A percentile compares a stretch with the other conserved stretches of the same genome.
These are phyloP conservation scores for Apiospora marii DNA, from an alignment of 2,329 filamentous ascomycete genomes.

Conservation along the genomic window DNA sequence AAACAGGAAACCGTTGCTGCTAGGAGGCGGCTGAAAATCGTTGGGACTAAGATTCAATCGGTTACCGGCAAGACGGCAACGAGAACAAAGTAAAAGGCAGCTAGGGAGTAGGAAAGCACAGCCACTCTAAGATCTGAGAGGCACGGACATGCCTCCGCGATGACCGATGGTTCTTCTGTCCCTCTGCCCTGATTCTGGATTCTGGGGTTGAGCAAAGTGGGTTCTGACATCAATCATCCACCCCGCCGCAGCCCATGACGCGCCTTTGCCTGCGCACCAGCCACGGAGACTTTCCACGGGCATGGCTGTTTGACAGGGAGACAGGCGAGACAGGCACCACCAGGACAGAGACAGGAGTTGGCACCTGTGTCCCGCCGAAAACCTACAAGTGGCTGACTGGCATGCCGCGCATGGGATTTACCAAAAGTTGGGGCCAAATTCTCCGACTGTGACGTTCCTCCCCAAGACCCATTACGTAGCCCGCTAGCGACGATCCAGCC, in stretches of 20 bases:
- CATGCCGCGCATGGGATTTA: background rate
- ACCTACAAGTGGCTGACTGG: background rate
- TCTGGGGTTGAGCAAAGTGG: slow-evolving; percentile 18
- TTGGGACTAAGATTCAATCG: background rate
- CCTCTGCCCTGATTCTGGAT: slow-evolving; percentile 14
- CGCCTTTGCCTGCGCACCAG: background rate
- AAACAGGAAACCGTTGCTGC: slow-evolving; percentile 19
- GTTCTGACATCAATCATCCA: slow-evolving; percentile 18
- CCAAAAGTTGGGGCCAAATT: background rate
- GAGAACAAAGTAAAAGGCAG: background rate
- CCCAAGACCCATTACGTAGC: slow-evolving; percentile 17
- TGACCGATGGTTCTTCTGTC: background rate
- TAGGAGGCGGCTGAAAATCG: background rate
- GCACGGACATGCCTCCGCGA: background rate
- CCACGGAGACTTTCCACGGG: background rate
- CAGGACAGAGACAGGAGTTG: no score
- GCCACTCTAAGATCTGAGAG: background rate
- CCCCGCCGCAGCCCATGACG: background rate
- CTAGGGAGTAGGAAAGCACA: background rate
- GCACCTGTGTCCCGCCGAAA: background rate
- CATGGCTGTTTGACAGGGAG: no score
- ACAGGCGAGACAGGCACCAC: no score
- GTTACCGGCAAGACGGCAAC: background rate
- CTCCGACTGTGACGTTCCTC: background rate
- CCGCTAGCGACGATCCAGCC: background rate